Percentiles rank a stretch among this genome's conserved stretches.
phyloP scores from a whole-genome alignment of 805 yeast genomes.

The Henningerozyma blattae region DNA sequence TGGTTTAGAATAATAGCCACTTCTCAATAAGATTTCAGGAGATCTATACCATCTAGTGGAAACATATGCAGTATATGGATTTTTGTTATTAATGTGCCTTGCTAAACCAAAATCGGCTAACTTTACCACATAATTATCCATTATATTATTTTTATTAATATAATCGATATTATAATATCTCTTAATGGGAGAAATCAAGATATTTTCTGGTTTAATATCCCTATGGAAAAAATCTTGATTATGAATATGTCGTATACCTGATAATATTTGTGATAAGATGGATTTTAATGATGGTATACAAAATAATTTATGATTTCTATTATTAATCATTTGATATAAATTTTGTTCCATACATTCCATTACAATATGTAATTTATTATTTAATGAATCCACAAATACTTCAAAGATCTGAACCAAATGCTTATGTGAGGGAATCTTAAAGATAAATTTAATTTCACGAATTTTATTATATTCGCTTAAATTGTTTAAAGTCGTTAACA shows the following conservation, averaged over 20 bases:
- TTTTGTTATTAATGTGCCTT: slow-evolving; percentile 39
- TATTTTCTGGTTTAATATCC: slow-evolving; percentile 90
- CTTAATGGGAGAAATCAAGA: slow-evolving; percentile 50
- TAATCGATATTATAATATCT: slow-evolving; percentile 36
- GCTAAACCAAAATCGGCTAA: slow-evolving; percentile 76
- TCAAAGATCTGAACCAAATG: slow-evolving; percentile 67
- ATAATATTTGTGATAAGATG: slow-evolving; percentile 56
- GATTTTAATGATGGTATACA: slow-evolving; percentile 50
- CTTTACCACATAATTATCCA: slow-evolving; percentile 47
- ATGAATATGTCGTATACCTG: slow-evolving; percentile 80
- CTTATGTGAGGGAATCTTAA: slow-evolving; percentile 57
- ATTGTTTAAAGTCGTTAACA: slow-evolving; percentile 44
- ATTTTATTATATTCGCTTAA: slow-evolving; percentile 45
- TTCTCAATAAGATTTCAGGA: slow-evolving; percentile 66
- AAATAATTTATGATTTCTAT: slow-evolving; percentile 41
- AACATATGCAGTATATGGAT: slow-evolving; percentile 61
- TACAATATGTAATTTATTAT: slow-evolving; percentile 58
- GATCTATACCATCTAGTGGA: slow-evolving; percentile 82
- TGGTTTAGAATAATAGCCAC: slow-evolving; percentile 49
- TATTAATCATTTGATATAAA: slow-evolving; percentile 62
- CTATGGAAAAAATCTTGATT: slow-evolving; percentile 51
- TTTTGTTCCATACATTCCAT: slow-evolving; percentile 87
- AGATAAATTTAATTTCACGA: slow-evolving; percentile 57
- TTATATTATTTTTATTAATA: slow-evolving; percentile 12
- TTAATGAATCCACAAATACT: slow-evolving; percentile 55